A percentile compares a stretch with the other conserved stretches of the same genome.
These are phyloP conservation scores for Tolypocladium inflatum DNA, from an alignment of 2,329 filamentous ascomycete genomes.

Conservation along the genomic window DNA sequence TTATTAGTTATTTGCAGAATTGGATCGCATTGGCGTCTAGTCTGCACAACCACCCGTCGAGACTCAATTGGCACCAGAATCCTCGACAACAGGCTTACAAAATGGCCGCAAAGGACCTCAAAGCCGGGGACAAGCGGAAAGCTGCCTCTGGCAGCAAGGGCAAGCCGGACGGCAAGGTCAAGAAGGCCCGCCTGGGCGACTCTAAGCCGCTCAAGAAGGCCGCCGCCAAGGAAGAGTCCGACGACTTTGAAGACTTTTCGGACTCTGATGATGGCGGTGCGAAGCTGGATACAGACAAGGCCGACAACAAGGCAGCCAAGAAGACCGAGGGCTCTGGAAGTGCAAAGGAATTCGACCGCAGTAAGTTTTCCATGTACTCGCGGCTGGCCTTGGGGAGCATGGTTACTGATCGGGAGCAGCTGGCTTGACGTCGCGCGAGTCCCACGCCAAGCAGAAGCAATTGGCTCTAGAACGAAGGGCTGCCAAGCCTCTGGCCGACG, in stretches of 20 bases:
- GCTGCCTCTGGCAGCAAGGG: conserved; percentile 33
- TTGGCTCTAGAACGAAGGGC: conserved; percentile 82
- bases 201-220: conserved; percentile 22
- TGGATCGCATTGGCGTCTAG: background rate
- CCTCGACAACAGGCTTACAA: background rate
- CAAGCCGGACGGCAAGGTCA: conserved; percentile 30
- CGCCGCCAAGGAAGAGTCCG: conserved; percentile 28
- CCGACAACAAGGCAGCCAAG: conserved; percentile 24
- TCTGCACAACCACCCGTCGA: background rate
- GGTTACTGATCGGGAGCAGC: background rate
- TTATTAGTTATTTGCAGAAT: background rate
- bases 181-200: conserved; percentile 41
- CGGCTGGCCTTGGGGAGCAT: background rate
- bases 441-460: conserved; percentile 87
- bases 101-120: conserved; percentile 40
- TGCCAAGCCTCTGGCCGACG: conserved; percentile 85
- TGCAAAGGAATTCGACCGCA: conserved; percentile 32
- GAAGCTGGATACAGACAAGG: conserved; percentile 26
- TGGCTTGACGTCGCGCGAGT: conserved; percentile 59
- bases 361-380: conserved; percentile 17
- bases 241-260: conserved; percentile 34
- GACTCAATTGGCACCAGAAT: background rate
- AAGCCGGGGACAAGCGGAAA: conserved; percentile 48
- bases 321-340: conserved; percentile 19
- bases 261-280: conserved; percentile 46